Base-by-base conservation (phyloP, 2,329 filamentous ascomycete genomes). In the Diaporthe capsici region DNA sequence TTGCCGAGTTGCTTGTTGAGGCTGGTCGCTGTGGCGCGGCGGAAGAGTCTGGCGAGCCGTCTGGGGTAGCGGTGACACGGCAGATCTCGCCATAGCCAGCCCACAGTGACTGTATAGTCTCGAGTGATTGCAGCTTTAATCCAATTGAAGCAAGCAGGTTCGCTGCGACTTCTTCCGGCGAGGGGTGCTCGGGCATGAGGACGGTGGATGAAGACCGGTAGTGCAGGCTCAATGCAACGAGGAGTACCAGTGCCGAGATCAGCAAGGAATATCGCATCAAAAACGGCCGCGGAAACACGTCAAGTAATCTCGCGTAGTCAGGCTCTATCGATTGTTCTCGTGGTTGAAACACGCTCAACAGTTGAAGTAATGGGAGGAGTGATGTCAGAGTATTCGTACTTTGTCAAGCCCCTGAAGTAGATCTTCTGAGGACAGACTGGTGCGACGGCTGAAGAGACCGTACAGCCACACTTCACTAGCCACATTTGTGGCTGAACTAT, bases 71-170 rank as follows among this genome's bases (percentile, higher is more conserved):
- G 3, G 81, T 85, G 42, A 93, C 79, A 17, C 87, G 85, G 80
- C 89, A 92, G 72, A 93, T 90, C 55, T 90, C 84, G 2, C 88
- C 88, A 76, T 89, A 89, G 22, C 87, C 88, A 0, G 88, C 88
- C 88, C 88, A 89, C 0, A 89, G 81, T 0, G 85, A 84, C 75
- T 89, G 87, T 0, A 88, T 57, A 73, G 47, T 84, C 80, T 76
- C 80, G 63, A 82, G 83, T 0, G 84, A 85, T 13, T 85, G 79
- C 10, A 88, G 80, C n/a, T 57, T 53, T 28, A 63, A 28, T 2
- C 55, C 53, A 22, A 39, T 37, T 10, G 37, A 55, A 20, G 72
- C 68, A 51, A 76, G 75, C 12, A 76, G 60, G 3, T 60, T 34
- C 22, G 25, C 28, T 3, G 75, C 75, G 6, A 75, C 68, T 20